Base-by-base conservation (phyloP, 352 stramenopile species). In the Globisporangium solare region DNA sequence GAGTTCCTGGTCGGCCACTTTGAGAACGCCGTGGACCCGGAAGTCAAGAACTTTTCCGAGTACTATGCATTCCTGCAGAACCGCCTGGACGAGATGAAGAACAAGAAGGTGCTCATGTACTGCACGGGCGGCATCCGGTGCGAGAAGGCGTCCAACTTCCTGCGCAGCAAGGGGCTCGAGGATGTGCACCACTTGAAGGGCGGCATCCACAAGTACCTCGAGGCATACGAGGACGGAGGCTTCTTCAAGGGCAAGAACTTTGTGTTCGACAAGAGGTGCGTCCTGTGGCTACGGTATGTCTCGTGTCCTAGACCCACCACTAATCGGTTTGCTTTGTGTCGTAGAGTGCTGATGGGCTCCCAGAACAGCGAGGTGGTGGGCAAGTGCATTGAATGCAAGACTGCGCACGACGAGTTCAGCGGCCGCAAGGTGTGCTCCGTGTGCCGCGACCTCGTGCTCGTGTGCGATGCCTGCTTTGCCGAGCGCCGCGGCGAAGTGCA, bases 221-320 rank as follows among this genome's bases (percentile, higher is more conserved):
- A 87, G 45, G 68, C 83, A 11, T 86, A 73, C 56, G 40, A 80
- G 45, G 74, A 87, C 37, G 71, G 76, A 45, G 67, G 70, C 18
- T 85, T 86, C 51, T 90, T 90, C 58, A 78, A 75, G 45, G 80
- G 80, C 61, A 88, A 86, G 54, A 89, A 90, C 58, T 90, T 90
- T 64, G 76, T 90, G 20, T 88, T 90, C 56, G 80, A 90, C 66
- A 85, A 90, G 71, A 71, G 80, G 64, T 88, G 51, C n/a, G 69
- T 72, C 7, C 11, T 6, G 14, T 14, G n/a, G 32, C 3, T 15
- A 20, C 17, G 12, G 42, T 50, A 56, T 76, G 7, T 6, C 0
- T 32, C 17, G 17, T 37, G 11, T 18, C 18, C 17, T 59, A 32
- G 51, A 32, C 10, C 14, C n/a, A 12, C 14, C n/a, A 12, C 10